Base-by-base conservation (phyloP, 2,329 filamentous ascomycete genomes). In the Trichoderma harzianum region DNA sequence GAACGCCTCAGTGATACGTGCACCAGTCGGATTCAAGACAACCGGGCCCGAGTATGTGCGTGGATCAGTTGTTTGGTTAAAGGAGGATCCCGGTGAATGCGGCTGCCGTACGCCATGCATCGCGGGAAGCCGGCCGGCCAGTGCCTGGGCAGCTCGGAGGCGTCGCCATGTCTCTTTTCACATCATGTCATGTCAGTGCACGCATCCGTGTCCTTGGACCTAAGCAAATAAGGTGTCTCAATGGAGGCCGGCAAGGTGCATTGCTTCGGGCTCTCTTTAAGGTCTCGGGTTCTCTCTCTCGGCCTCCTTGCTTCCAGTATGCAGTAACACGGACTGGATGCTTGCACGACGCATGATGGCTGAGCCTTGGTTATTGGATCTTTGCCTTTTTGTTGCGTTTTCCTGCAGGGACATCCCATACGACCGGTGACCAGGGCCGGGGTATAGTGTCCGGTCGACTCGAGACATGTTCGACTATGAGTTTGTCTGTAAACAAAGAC, bases 11-110 rank as follows among this genome's bases (percentile, higher is more conserved):
- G 24, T 58, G 39, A 61, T 69, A 69, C 66, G 66, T 69, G 66
- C 66, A 69, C 66, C 66, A 69, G 66, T 69, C 66, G 66, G 66
- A 69, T 36, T 34, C 28, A n/a, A 69, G 28, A n/a, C 55, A 39
- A 69, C 53, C 66, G 57, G 57, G 39, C 28, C 66, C 43, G 69
- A 71, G 12, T 47, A 64, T 65, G 26, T 65, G 43, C 66, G 66
- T 69, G 57, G 66, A 61, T n/a, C n/a, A n/a, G n/a, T n/a, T n/a
- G n/a, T n/a, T n/a, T n/a, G n/a, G n/a, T n/a, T n/a, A n/a, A n/a
- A n/a, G n/a, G n/a, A n/a, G n/a, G n/a, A n/a, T 28, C 57, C 66
- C 66, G 57, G 66, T 39, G 66, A 69, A 30, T 18, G 57, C 66
- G 66, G 66, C 57, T 62, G 57, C 30, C 21, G 57, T 62, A 62